Evolutionary conservation across 202 grass and related monocot genomes (phyloP).

Genomic region (Carex arenaria): DNA sequence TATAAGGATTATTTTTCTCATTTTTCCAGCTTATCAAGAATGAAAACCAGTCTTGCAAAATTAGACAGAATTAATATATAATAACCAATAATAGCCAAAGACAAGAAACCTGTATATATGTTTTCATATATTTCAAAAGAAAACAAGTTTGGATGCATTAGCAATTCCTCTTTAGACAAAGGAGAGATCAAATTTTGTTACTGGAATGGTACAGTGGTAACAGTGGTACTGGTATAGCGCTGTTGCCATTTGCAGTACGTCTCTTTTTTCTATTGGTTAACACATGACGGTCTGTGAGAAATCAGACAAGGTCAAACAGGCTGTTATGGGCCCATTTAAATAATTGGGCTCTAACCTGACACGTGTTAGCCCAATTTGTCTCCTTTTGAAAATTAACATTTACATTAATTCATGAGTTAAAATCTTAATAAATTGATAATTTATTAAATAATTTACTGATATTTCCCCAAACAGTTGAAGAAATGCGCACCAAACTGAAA

Average conservation of each 20-base stretch:
- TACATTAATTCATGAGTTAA: background rate
- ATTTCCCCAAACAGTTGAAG: background rate
- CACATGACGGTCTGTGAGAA: background rate
- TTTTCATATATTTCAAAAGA: background rate
- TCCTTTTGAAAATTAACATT: background rate
- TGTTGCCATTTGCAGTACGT: background rate
- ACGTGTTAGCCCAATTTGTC: background rate
- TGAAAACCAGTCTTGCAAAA: background rate
- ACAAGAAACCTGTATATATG: background rate
- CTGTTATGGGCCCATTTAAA: background rate
- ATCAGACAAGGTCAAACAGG: background rate
- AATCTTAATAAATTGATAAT: too few species aligned
- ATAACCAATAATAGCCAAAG: background rate
- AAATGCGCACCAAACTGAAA: background rate
- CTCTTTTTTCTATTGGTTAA: background rate
- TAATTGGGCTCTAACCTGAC: background rate
- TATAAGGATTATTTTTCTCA: background rate
- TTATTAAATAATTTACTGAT: background rate
- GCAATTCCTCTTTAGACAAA: background rate
- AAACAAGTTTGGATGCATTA: background rate
- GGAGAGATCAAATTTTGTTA: too few species aligned
- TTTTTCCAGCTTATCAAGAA: background rate
- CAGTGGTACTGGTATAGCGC: too few species aligned
- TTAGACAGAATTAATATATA: background rate
- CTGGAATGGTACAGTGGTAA: too few species aligned